Evolutionary conservation across 2,329 filamentous ascomycete species (phyloP).

Genomic region (Scytalidium sp.): DNA sequence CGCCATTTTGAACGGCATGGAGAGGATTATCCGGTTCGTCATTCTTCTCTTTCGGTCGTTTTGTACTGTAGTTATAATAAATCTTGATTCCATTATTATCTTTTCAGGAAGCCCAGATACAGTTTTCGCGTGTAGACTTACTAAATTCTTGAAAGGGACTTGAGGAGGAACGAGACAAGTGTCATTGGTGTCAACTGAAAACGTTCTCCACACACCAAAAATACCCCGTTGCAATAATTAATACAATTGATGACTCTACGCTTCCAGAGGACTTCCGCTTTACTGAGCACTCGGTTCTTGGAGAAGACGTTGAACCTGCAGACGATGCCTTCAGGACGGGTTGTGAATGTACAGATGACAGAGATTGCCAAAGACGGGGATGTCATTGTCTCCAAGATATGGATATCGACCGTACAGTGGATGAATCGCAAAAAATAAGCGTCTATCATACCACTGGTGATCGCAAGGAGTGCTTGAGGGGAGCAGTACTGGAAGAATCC

Average conservation of each 20-base stretch:
- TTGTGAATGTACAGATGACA: conserved; percentile 61
- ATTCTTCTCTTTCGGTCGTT: not conserved
- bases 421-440: conserved; percentile 25
- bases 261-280: conserved; percentile 66
- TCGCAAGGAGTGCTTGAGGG: conserved; percentile 50
- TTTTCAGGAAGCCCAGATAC: not conserved
- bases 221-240: conserved; percentile 61
- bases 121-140: not conserved
- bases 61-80: not conserved
- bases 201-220: conserved; percentile 45
- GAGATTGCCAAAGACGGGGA: conserved; percentile 61
- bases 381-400: conserved; percentile 65
- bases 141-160: not conserved
- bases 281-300: conserved; percentile 59
- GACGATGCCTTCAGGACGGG: conserved; percentile 63
- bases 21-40: not conserved
- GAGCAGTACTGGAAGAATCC: conserved; percentile 46
- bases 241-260: conserved; percentile 53
- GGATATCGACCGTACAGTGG: conserved; percentile 44
- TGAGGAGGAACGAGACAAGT: conserved; percentile 37
- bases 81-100: not conserved
- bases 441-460: conserved; percentile 57
- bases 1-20: not conserved
- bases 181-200: conserved; percentile 61
- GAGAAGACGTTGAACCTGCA: conserved; percentile 56